Evolutionary conservation across 148 eudicot genomes (phyloP), one percentile per base, ranked within the genome.

Genomic region (Pharnaceum exiguum): DNA sequence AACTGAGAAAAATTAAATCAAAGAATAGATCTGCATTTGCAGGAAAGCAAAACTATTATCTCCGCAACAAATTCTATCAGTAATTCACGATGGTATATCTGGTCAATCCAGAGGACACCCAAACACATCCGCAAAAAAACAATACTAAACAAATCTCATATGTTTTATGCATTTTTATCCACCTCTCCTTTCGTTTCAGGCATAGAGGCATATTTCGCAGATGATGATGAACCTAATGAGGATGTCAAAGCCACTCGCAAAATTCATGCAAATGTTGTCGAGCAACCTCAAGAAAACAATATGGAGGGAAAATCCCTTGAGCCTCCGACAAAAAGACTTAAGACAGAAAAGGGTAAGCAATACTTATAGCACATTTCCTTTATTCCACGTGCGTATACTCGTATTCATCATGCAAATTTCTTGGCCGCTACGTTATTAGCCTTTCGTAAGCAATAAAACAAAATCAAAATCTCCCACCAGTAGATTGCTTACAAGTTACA

Each of bases 271-370:
- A 24, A 58, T 25, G 55, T 53, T 1, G 43, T 32, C 21, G 60
- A 30, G 15, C 24, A 53, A 49, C 43, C 39, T 1, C n/a, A 19
- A 29, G 68, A 23, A 23, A 42, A 61, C 40, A 21, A 26, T 44
- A 38, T 24, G 2, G 70, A 24, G 1, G 35, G 44, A 24, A 27
- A 60, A n/a, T 19, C 4, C 42, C 48, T 32, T 19, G 68, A 60
- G 45, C 68, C 64, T 51, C 48, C 59, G 27, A 47, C 67, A 26
- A 72, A 72, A 46, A 67, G 44, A 42, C 40, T 35, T 29, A 63
- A 52, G 26, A 39, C 42, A 36, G 32, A 7, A 39, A 43, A 12
- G 55, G 54, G 69, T 63, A 64, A 53, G 75, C 12, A 19, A 19
- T 40, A n/a, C 42, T 23, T 26, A 33, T 51, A 46, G n/a, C n/a